phyloP scores from a whole-genome alignment of 495 filamentous ascomycete genomes.

The Lasiosphaeria miniovina region DNA sequence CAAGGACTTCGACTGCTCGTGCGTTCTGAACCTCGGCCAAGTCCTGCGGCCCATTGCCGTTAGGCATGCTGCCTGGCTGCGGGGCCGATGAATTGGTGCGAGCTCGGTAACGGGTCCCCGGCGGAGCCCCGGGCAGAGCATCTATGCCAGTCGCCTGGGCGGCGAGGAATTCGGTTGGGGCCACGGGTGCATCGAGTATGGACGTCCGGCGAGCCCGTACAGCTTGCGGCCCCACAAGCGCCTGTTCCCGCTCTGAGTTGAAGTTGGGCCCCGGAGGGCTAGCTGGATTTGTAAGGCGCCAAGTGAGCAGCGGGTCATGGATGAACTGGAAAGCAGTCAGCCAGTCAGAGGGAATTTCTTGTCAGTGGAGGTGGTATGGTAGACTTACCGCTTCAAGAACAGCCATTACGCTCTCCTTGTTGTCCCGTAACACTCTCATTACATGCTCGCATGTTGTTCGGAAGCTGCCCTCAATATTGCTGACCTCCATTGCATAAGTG shows the following conservation, averaged over 20 bases:
- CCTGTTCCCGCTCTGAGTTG: constrained; percentile 64
- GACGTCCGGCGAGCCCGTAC: constrained; percentile 58
- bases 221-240: constrained; percentile 41
- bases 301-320: constrained; percentile 95
- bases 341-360: neutral
- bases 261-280: constrained; percentile 75
- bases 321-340: constrained; percentile 66
- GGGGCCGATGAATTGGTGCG: constrained; percentile 50
- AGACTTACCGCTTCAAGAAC: constrained; percentile 90
- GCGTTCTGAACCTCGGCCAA: constrained; percentile 84
- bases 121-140: constrained; percentile 46
- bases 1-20: constrained; percentile 85
- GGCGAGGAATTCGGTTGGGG: constrained; percentile 48
- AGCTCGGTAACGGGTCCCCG: constrained; percentile 49
- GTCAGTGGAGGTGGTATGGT: neutral
- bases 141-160: constrained; percentile 40
- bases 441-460: constrained; percentile 96
- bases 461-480: constrained; percentile 98
- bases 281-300: constrained; percentile 85
- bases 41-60: constrained; percentile 37
- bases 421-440: constrained; percentile 92
- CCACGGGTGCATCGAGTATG: constrained; percentile 63
- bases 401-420: constrained; percentile 98
- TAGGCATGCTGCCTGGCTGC: constrained; percentile 33
- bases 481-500: constrained; percentile 99